Base-by-base conservation (phyloP, 169 alveolate genomes). In the Plasmodium chabaudi region DNA sequence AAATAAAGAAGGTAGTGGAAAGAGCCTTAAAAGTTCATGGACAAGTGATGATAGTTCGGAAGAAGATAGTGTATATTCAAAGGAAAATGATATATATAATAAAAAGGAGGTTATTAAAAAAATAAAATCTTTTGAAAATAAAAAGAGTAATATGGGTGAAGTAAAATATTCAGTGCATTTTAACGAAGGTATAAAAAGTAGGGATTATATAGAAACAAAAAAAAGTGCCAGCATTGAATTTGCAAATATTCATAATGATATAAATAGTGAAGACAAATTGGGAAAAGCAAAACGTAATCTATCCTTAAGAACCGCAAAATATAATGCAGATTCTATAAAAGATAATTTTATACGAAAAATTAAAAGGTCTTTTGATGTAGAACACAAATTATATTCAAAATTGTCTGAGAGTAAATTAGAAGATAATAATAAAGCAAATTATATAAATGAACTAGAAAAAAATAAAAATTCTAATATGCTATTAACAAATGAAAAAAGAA, bases 271-370 rank as follows among this genome's bases (percentile, higher is more conserved):
- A 59, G 71, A 42, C 19, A 55, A 15, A 12, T 19, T 9, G 13
- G 5, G 42, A n/a, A 72, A 21, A 39, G 44, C 25, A 56, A 57
- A 27, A 72, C 17, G n/a, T 23, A 59, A 9, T 19, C 57, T 23
- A 55, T 1, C 57, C 9, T 53, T 71, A 39, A 51, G 84, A 55
- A 77, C 56, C 47, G 12, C 60, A 53, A 77, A 63, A 15, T 63
- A 13, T 2, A 55, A 44, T 21, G 47, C 10, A 6, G 44, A 67
- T 56, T 39, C 82, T 59, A 67, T 55, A 70, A 60, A 64, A n/a
- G 68, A 34, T 27, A 79, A 71, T 49, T 67, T 79, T 27, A 19
- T 56, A 57, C 49, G 67, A 47, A 56, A 67, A 60, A 13, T 1
- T 44, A 63, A 74, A 34, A 72, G 49, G 39, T n/a, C 72, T 17